Percentiles rank a stretch among this genome's conserved stretches.
These are phyloP conservation scores for Geoglossum glabrum DNA, from an alignment of 495 filamentous ascomycete species.

Conservation along the genomic window DNA sequence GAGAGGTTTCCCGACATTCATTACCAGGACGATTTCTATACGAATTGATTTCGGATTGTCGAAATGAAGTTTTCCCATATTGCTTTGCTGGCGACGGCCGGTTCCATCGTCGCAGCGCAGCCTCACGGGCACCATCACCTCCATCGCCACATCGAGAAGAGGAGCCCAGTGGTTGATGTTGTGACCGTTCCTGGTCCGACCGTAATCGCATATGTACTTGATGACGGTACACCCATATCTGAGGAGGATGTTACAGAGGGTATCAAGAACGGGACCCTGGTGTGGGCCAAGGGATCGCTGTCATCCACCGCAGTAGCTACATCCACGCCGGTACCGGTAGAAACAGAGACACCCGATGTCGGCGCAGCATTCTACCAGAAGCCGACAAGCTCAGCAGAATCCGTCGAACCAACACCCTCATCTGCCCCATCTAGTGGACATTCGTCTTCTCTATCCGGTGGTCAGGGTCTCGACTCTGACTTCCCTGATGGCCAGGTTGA, in stretches of 20 bases:
- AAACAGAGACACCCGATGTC: background rate
- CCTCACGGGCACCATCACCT: conserved; percentile 17
- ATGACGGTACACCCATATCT: conserved; percentile 12
- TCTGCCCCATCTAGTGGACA: background rate
- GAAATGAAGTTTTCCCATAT: conserved; percentile 13
- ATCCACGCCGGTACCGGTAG: background rate
- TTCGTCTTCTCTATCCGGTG: conserved; percentile 1
- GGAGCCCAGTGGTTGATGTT: conserved; percentile 7
- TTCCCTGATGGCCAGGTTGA: conserved; percentile 62
- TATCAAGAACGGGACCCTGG: conserved; percentile 18
- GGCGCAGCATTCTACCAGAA: background rate
- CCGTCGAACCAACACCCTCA: too few species aligned
- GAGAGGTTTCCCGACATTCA: conserved; percentile 3
- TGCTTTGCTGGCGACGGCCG: conserved; percentile 15
- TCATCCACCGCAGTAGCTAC: background rate
- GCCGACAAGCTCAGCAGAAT: background rate
- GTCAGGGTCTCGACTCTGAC: conserved; percentile 32
- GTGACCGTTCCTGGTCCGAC: conserved; percentile 17
- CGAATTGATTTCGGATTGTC: conserved; percentile 3
- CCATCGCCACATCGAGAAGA: conserved; percentile 8
- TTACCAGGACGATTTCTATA: background rate
- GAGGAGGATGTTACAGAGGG: conserved; percentile 17
- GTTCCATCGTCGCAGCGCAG: conserved; percentile 12
- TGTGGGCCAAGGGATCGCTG: conserved; percentile 12
- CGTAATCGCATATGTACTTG: background rate